phyloP scores from a whole-genome alignment of 371 early-diverging fungal species.

The Mortierella sp. region DNA sequence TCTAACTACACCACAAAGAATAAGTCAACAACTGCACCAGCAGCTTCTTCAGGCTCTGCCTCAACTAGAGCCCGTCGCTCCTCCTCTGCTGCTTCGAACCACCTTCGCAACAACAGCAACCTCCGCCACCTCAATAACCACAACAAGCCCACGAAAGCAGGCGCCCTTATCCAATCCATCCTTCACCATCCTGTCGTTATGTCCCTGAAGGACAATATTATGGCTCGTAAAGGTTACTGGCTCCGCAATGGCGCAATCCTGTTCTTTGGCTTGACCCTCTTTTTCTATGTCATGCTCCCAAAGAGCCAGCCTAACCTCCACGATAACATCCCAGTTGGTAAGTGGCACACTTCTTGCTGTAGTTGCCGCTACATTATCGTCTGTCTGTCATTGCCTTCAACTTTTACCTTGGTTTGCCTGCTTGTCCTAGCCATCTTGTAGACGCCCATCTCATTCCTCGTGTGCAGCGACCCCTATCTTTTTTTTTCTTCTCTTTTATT shows the following conservation, averaged over 20 bases:
- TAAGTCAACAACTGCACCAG: background rate
- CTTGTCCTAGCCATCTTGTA: background rate
- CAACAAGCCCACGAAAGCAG: background rate
- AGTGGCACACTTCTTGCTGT: background rate
- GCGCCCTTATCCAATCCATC: background rate
- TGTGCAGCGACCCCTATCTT: background rate
- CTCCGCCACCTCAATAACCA: slow-evolving; percentile 3
- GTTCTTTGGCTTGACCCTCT: slow-evolving; percentile 44
- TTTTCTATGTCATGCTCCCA: slow-evolving; percentile 56
- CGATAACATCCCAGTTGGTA: slow-evolving; percentile 31
- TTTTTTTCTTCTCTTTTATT: background rate
- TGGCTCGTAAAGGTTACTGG: slow-evolving; percentile 59
- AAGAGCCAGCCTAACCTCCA: slow-evolving; percentile 35
- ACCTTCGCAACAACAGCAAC: slow-evolving; percentile 7
- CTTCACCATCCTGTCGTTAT: slow-evolving; percentile 29
- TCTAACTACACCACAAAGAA: slow-evolving; percentile 44
- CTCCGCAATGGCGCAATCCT: slow-evolving; percentile 57
- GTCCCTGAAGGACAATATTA: slow-evolving; percentile 46
- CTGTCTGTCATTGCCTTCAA: background rate
- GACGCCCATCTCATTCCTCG: background rate
- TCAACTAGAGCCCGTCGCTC: slow-evolving; percentile 1
- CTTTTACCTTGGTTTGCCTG: background rate
- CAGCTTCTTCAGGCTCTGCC: slow-evolving; percentile 10
- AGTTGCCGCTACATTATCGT: background rate
- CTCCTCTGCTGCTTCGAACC: slow-evolving; percentile 8